phyloP scores from a whole-genome alignment of 169 alveolate species.

The Ichthyophthirius multifiliis region DNA sequence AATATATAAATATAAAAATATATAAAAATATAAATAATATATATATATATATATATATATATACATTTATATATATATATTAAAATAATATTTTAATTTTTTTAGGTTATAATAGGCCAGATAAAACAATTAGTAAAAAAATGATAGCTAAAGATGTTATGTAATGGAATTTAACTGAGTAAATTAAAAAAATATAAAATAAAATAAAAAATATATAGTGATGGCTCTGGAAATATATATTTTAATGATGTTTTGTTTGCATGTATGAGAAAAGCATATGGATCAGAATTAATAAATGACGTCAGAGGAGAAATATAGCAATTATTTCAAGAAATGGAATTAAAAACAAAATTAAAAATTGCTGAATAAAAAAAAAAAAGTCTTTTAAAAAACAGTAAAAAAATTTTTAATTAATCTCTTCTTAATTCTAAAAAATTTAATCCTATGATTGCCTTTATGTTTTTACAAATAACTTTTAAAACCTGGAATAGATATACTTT shows the following conservation, averaged over 20 bases:
- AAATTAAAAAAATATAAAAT: background rate
- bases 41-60: too few relatives aligned
- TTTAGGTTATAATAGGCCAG: background rate
- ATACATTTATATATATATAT: too few relatives aligned
- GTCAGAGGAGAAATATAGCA: background rate
- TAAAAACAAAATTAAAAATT: conserved; percentile 11
- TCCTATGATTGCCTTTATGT: conserved; percentile 5
- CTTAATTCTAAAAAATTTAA: background rate
- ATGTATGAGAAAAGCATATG: conserved; percentile 24
- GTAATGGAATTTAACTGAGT: background rate
- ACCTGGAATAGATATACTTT: background rate
- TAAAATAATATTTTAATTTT: too few relatives aligned
- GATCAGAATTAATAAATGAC: background rate
- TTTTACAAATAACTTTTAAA: background rate
- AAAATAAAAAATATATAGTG: background rate
- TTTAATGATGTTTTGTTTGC: conserved; percentile 31
- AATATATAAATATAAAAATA: background rate
- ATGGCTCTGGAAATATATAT: conserved; percentile 3
- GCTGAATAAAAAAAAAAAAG: background rate
- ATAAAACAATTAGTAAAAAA: background rate
- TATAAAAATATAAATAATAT: too few relatives aligned
- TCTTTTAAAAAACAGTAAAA: background rate
- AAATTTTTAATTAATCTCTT: background rate
- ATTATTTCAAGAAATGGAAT: background rate
- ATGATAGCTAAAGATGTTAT: background rate